Evolutionary conservation across 176 grass and related monocot species (phyloP), one percentile per base, ranked within the genome.

Genomic region (Oryza brachyantha): DNA sequence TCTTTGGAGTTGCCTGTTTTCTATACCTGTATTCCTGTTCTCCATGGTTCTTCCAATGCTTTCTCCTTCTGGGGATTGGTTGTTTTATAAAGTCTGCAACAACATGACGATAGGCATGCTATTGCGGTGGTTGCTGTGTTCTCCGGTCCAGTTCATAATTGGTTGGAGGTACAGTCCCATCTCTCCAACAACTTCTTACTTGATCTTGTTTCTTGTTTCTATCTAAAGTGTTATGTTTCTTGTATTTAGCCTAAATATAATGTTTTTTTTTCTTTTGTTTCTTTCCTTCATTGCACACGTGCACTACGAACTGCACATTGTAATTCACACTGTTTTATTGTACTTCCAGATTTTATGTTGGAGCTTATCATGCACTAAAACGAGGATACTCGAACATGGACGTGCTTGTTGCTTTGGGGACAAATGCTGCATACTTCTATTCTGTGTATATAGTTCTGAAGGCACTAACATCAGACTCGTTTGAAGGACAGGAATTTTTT

Each of bases 91-190:
- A 79, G 73, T 99, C 19, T 87, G 68, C 69, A 94, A 95, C 61
- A 95, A 99, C 86, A 62, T 99, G 78, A 99, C 85, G 0, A 55
- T 93, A 29, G 96, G 96, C 69, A 95, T 95, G 87, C 63, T 99
- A 50, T 76, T 99, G n/a, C 81, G 90, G 82, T 99, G 92, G 86
- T 71, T 89, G 42, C 79, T 99, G 21, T 99, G 96, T 68, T 85
- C 96, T 70, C 96, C 96, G 81, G 92, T 99, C 72, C 96, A 99
- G 88, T 99, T 99, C 84, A 84, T 99, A 79, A 87, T 99, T 84
- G 96, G 96, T 78, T 93, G 88, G 90, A 95, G 96, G 96, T 99
- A 99, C 58, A 87, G 8, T 80, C 58, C 76, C 64, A 76, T 66
- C 13, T 78, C 61, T 28, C 27, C 7, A 57, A 48, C 38, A 57